Evolutionary conservation across 164 flowering plant species (phyloP), one percentile per base, ranked within the genome.

Genomic region (Magnolia changhungtana): DNA sequence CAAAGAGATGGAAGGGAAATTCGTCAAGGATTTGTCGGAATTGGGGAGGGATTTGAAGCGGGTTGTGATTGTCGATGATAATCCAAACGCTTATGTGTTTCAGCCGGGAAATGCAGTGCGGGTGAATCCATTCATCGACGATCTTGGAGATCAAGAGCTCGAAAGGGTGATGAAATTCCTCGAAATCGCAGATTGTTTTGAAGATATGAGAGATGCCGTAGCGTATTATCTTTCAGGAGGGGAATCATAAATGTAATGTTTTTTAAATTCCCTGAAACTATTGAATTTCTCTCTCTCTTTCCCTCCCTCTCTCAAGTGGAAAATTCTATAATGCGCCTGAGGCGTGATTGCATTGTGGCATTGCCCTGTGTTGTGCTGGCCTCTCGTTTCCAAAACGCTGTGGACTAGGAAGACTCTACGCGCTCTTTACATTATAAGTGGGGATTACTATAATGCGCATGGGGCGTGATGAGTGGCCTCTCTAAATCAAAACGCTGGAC

Each of bases 81-180:
- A 95, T 49, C 97, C 97, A 6, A 86, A 86, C 72, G 83, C 94
- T 0, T 91, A 85, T 63, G 7, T 59, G 29, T 71, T 88, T 2
- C 95, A 95, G 74, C 94, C 93, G 8, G 89, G 85, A 71, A 93
- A 93, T 63, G 98, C 94, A 13, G 77, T 95, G 50, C 92, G 89
- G 4, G 78, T 93, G 18, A 67, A 27, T 51, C 94, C 94, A 0
- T 95, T 95, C 71, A 63, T 81, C 5, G 86, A 86, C 78, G 93
- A 95, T 85, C 77, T 80, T 0, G 77, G 27, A 7, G 97, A 95
- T 77, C 55, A n/a, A 45, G 97, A 93, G 85, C 82, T 95, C 73
- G 29, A 65, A 74, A 82, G 72, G 80, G 70, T 95, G 84, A 77
- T 78, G 24, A 63, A 71, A 79, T 90, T 93, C 49, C 81, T 93